phyloP scores from a whole-genome alignment of 2,329 filamentous ascomycete genomes.

The Juglanconis sp. region DNA sequence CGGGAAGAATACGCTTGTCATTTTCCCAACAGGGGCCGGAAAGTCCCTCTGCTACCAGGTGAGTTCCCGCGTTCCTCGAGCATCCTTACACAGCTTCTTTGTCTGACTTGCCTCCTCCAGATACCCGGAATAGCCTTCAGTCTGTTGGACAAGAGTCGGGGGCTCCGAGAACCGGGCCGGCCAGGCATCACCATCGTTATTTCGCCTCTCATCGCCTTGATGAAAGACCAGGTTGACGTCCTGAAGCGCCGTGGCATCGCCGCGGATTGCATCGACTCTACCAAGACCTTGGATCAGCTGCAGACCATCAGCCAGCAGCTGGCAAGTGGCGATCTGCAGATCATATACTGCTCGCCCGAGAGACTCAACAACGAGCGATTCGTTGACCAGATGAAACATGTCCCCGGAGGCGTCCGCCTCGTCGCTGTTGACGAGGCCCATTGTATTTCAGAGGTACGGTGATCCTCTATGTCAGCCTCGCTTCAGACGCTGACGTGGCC shows the following conservation, averaged over 20 bases:
- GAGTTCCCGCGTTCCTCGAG: not conserved
- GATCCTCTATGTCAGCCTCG: not conserved
- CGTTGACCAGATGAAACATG: slow-evolving; percentile 50
- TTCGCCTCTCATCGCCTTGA: slow-evolving; percentile 54
- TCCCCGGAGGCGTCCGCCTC: slow-evolving; percentile 53
- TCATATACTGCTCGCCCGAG: slow-evolving; percentile 59
- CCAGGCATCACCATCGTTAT: slow-evolving; percentile 54
- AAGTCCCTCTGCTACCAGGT: slow-evolving; percentile 50
- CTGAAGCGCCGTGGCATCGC: slow-evolving; percentile 46
- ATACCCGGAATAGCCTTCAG: slow-evolving; percentile 47
- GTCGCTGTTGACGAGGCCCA: slow-evolving; percentile 58
- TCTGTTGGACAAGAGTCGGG: slow-evolving; percentile 34
- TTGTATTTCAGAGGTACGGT: slow-evolving; percentile 48
- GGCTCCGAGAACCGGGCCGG: slow-evolving; percentile 26
- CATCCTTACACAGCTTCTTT: too few species aligned
- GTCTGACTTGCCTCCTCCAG: slow-evolving; percentile 22
- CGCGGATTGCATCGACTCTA: slow-evolving; percentile 55
- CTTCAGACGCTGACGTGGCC: slow-evolving; percentile 11
- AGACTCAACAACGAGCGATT: slow-evolving; percentile 60
- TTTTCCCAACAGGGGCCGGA: slow-evolving; percentile 48
- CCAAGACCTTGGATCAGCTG: slow-evolving; percentile 47
- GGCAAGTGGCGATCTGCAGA: slow-evolving; percentile 44
- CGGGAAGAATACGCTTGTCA: slow-evolving; percentile 39
- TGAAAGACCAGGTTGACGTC: slow-evolving; percentile 60
- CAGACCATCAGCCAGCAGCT: slow-evolving; percentile 34